Evolutionary conservation across 2,329 filamentous ascomycete genomes (phyloP).

Genomic region (Diaporthe nobilis): DNA sequence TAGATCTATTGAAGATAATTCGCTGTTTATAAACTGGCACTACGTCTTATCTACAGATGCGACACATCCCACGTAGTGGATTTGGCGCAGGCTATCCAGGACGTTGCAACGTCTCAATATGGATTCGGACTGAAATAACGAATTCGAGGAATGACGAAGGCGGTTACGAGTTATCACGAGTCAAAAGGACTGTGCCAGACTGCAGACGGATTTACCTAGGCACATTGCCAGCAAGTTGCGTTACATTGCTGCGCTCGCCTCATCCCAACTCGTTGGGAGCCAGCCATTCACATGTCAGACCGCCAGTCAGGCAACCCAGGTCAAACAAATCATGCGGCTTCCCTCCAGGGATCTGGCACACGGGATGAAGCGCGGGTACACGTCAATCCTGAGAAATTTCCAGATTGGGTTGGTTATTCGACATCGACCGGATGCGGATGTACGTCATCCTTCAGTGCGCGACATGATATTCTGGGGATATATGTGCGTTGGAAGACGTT

Average conservation of each 20-base stretch:
- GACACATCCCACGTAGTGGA: background rate
- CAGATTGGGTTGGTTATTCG: slow-evolving; percentile 1
- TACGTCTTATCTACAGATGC: too few relatives aligned
- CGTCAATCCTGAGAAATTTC: slow-evolving; percentile 17
- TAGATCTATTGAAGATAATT: background rate
- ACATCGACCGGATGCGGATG: background rate
- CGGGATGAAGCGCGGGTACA: slow-evolving; percentile 9
- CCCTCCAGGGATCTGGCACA: background rate
- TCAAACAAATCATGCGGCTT: slow-evolving; percentile 10
- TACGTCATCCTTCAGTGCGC: background rate
- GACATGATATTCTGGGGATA: background rate
- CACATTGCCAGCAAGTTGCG: background rate
- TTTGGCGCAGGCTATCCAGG: background rate
- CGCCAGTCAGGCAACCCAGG: background rate
- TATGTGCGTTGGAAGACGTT: background rate
- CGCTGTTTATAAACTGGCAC: too few relatives aligned
- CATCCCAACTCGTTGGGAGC: background rate
- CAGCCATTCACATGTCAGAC: slow-evolving; percentile 12
- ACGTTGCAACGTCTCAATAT: background rate
- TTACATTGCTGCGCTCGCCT: slow-evolving; percentile 3
- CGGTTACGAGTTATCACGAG: background rate
- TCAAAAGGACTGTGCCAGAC: too few relatives aligned
- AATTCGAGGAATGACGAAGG: background rate
- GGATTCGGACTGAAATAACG: background rate
- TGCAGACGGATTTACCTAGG: background rate